Conservation (phyloP, 345 rosid genomes). For the Euphorbia lathyris region DNA sequence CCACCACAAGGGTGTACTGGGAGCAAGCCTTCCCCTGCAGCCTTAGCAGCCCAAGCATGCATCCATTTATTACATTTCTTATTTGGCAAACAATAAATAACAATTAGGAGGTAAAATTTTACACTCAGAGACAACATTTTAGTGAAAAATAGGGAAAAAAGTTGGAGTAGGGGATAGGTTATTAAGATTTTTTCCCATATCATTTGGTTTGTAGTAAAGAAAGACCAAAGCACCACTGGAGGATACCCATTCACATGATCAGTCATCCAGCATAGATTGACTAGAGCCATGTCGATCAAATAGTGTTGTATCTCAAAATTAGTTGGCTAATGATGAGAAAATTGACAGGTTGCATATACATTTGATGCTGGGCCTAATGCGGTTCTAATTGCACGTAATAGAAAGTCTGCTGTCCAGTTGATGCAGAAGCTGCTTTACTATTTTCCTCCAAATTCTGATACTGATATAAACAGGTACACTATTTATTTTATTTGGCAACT, state of each 20-base stretch:
- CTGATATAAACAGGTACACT: conserved; percentile 64
- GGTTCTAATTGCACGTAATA: conserved; percentile 62
- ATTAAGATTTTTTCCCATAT: not conserved
- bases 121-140: not conserved
- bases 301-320: not conserved
- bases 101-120: not conserved
- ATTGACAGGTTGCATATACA: conserved; percentile 82
- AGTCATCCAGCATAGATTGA: not conserved
- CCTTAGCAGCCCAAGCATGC: no score
- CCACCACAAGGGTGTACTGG: no score
- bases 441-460: conserved; percentile 78
- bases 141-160: not conserved
- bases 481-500: not conserved
- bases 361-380: conserved; percentile 98
- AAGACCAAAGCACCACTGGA: not conserved
- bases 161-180: not conserved
- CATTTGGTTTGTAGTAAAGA: not conserved
- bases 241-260: not conserved
- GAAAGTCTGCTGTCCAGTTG: conserved; percentile 66
- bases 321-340: conserved; percentile 19
- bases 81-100: not conserved
- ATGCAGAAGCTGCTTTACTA: conserved; percentile 71
- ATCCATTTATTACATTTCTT: no score
- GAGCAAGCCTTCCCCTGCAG: no score
- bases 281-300: not conserved